Evolutionary conservation across 1,139 yeast genomes (phyloP).

Genomic region (Saccharomyces pastorianus): DNA sequence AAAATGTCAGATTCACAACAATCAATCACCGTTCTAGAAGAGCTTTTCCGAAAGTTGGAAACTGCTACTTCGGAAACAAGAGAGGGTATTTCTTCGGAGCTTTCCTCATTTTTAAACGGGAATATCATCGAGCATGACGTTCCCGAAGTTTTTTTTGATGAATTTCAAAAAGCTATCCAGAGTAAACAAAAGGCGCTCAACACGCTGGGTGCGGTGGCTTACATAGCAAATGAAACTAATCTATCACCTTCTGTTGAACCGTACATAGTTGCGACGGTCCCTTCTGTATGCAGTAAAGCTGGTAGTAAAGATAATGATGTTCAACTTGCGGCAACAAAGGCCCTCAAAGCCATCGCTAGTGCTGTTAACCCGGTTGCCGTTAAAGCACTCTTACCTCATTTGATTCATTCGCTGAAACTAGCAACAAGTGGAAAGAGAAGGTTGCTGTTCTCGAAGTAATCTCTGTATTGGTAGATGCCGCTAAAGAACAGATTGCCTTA

Average conservation of each 20-base stretch:
- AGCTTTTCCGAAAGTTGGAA: constrained; percentile 82
- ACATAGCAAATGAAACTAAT: constrained; percentile 73
- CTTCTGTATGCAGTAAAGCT: constrained; percentile 60
- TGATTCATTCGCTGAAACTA: constrained; percentile 58
- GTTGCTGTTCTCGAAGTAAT: constrained; percentile 78
- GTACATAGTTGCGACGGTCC: constrained; percentile 66
- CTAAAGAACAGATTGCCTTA: constrained; percentile 89
- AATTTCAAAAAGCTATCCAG: constrained; percentile 63
- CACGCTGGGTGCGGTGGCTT: constrained; percentile 73
- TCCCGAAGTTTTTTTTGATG: constrained; percentile 74
- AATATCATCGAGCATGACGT: constrained; percentile 96
- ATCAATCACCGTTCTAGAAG: constrained; percentile 66
- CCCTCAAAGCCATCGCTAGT: constrained; percentile 66
- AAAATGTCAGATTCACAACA: constrained; percentile 36
- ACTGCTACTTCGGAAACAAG: constrained; percentile 77
- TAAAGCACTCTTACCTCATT: constrained; percentile 76
- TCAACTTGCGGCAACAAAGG: constrained; percentile 60
- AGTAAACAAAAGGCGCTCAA: constrained; percentile 69
- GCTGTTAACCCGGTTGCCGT: constrained; percentile 87
- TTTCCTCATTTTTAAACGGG: constrained; percentile 87
- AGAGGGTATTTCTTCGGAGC: constrained; percentile 77
- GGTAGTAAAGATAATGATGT: constrained; percentile 83
- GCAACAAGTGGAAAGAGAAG: constrained; percentile 97
- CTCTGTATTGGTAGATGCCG: constrained; percentile 80
- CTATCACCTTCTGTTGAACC: constrained; percentile 92